A percentile compares a stretch with the other conserved stretches of the same genome.
phyloP scores from a whole-genome alignment of 228 moss, liverwort and hornwort genomes.

The Sphagnum magellanicum region DNA sequence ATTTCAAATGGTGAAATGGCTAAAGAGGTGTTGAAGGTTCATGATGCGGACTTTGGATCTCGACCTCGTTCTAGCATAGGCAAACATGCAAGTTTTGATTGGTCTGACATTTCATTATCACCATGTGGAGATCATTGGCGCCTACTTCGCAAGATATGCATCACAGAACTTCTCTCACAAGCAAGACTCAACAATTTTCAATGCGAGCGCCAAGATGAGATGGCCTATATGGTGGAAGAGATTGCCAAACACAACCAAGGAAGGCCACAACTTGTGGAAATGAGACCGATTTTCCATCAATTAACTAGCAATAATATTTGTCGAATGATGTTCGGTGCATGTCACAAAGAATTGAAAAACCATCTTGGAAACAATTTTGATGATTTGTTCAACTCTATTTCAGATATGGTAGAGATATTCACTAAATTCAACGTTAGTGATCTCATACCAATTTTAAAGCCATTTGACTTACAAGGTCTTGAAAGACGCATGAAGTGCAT shows the following conservation, averaged over 20 bases:
- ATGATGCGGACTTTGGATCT: neutral
- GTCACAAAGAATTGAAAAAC: constrained; percentile 26
- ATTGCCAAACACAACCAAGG: constrained; percentile 10
- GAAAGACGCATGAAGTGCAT: constrained; percentile 22
- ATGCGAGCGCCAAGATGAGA: constrained; percentile 22
- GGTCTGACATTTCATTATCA: neutral
- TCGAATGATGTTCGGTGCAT: constrained; percentile 34
- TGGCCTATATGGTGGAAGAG: constrained; percentile 8
- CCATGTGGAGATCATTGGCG: neutral
- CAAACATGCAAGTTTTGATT: neutral
- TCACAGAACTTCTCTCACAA: neutral
- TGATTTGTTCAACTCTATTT: constrained; percentile 16
- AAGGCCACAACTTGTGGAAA: constrained; percentile 8
- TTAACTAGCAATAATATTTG: constrained; percentile 40
- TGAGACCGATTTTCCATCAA: constrained; percentile 21
- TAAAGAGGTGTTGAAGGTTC: neutral
- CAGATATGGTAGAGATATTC: constrained; percentile 22
- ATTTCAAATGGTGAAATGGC: constrained; percentile 2
- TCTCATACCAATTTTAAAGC: constrained; percentile 28
- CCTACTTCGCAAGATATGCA: neutral
- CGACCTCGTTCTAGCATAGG: neutral
- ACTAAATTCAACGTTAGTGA: constrained; percentile 35
- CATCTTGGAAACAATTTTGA: constrained; percentile 15
- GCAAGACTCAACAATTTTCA: neutral
- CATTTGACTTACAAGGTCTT: constrained; percentile 39